Percentiles rank a stretch among this genome's conserved stretches.
phyloP scores from a whole-genome alignment of 176 grass and related monocot genomes.

The Cymbopogon citratus region DNA sequence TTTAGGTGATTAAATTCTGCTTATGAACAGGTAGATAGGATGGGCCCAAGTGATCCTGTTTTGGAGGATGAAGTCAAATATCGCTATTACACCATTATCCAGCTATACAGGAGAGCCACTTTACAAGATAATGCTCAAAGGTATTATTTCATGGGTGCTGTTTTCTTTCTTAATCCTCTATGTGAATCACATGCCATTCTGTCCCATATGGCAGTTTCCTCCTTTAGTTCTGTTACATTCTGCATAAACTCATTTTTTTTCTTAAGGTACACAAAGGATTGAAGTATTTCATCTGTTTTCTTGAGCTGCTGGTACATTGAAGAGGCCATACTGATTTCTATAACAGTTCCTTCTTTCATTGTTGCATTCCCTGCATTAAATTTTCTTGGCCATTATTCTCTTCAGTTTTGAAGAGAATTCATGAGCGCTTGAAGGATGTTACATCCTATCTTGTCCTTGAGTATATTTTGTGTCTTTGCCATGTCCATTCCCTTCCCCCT shows the following conservation, averaged over 20 bases:
- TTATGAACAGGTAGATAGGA: slow-evolving; percentile 67
- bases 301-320: neutral
- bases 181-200: neutral
- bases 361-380: neutral
- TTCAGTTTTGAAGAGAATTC: slow-evolving; percentile 5
- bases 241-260: neutral
- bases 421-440: neutral
- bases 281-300: slow-evolving; percentile 11
- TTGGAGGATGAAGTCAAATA: slow-evolving; percentile 99
- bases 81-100: slow-evolving; percentile 91
- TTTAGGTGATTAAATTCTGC: slow-evolving; percentile 23
- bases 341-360: slow-evolving; percentile 5
- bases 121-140: slow-evolving; percentile 98
- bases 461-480: neutral
- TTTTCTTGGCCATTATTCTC: neutral
- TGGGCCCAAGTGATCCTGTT: slow-evolving; percentile 67
- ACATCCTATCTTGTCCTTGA: neutral
- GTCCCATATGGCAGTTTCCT: neutral
- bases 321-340: neutral
- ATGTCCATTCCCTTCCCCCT: neutral
- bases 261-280: neutral
- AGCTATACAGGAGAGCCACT: slow-evolving; percentile 90
- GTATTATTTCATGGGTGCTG: slow-evolving; percentile 19
- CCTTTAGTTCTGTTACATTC: slow-evolving; percentile 4
- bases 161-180: neutral